Evolutionary conservation across 176 grass and related monocot genomes (phyloP), one percentile per base, ranked within the genome.

Genomic region (Panicum miliaceum): DNA sequence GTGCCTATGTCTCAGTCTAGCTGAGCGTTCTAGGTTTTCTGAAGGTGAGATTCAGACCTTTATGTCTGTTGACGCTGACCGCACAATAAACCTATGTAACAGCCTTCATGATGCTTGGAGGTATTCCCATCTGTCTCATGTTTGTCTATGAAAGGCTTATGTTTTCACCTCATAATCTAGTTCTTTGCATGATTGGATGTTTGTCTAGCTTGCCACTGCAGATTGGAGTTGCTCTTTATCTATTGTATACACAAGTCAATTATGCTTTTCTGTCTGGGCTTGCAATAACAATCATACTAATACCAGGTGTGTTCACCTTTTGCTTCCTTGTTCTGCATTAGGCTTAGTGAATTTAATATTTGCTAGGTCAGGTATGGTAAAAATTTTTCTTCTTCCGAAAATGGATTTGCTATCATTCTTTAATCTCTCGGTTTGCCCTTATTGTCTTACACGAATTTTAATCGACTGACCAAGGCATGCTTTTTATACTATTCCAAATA

Each of bases 51-150:
- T 98, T 86, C 95, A 98, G 80, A 98, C 90, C 59, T 98, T 91
- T 75, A 98, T 98, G 95, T 98, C 92, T 80, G 76, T 98, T 85
- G 96, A 98, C 77, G 93, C 88, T 81, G 96, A 98, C 71, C 86
- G 92, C 84, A 95, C 87, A 46, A 79, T 94, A 86, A 98, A 95
- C 68, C 52, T 98, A 70, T 91, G 92, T 90, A 98, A 98, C 26
- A 93, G 93, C 67, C 91, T 98, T 79, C 96, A 98, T 12, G 92
- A 98, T 88, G 82, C 88, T 83, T 98, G 96, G 96, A 98, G 96
- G 96, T 98, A 93, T 45, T 46, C 15, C 35, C 27, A 34, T 79
- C 37, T 76, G 46, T 45, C 62, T 78, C 35, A 58, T 22, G 10
- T 34, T 36, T 64, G 25, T 27, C 1, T 75, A 69, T 46, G 11